These are phyloP conservation scores for Xylaria sp. DNA, from an alignment of 2,329 filamentous ascomycete species.

Conservation along the genomic window DNA sequence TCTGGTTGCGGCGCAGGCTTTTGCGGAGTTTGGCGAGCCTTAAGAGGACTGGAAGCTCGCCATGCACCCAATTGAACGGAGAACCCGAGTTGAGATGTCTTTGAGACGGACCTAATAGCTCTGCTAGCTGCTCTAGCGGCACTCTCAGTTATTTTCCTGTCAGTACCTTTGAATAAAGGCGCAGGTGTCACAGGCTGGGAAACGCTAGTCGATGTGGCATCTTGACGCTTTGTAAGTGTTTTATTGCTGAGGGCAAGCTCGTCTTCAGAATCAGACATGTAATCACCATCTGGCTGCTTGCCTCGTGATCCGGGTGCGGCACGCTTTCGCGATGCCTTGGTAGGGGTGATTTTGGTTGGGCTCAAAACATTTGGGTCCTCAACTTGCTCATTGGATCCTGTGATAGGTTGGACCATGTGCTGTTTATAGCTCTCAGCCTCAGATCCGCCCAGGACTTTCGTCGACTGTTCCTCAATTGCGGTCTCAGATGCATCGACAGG, in stretches of 20 bases:
- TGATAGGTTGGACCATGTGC: neutral
- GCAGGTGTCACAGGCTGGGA: constrained; percentile 57
- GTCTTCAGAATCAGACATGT: constrained; percentile 64
- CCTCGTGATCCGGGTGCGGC: constrained; percentile 58
- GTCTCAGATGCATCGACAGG: neutral
- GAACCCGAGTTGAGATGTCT: constrained; percentile 61
- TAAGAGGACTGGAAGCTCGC: constrained; percentile 67
- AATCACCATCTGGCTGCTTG: constrained; percentile 58
- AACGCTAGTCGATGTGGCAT: constrained; percentile 45
- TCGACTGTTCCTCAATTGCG: neutral
- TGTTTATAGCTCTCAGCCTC: neutral
- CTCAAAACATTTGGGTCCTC: constrained; percentile 27
- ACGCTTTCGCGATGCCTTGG: constrained; percentile 46
- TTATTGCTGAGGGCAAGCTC: constrained; percentile 55
- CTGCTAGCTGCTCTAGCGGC: constrained; percentile 46
- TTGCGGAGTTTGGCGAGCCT: constrained; percentile 48
- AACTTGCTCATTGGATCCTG: neutral
- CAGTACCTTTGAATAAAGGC: constrained; percentile 41
- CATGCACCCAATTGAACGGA: constrained; percentile 70
- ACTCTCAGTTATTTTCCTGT: constrained; percentile 42
- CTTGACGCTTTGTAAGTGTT: constrained; percentile 43
- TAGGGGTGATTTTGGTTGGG: constrained; percentile 43
- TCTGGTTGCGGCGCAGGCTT: constrained; percentile 40
- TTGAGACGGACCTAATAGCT: constrained; percentile 48
- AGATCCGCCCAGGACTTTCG: neutral